Conservation (phyloP, 164 flowering plant genomes). For the Aristolochia fimbriata region DNA sequence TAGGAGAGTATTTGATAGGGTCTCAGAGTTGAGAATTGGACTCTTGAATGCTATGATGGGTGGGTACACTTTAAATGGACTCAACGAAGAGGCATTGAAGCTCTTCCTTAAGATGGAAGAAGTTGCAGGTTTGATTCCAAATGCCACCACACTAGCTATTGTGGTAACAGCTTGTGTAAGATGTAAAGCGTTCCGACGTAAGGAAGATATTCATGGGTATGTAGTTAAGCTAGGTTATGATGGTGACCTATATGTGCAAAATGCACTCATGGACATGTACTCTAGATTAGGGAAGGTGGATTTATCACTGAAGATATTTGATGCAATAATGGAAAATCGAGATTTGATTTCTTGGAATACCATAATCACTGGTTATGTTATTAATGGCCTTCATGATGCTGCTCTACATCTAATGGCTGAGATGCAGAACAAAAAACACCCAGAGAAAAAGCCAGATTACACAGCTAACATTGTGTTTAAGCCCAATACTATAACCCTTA, state of each 20-base stretch:
- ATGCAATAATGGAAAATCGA: conserved; percentile 36
- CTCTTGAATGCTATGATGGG: conserved; percentile 83
- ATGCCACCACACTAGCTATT: conserved; percentile 65
- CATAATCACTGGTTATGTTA: conserved; percentile 61
- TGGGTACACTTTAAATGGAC: conserved; percentile 54
- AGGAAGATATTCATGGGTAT: conserved; percentile 60
- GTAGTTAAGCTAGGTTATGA: conserved; percentile 52
- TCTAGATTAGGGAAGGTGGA: conserved; percentile 50
- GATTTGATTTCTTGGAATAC: conserved; percentile 83
- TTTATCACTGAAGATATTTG: conserved; percentile 40
- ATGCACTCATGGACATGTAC: conserved; percentile 83
- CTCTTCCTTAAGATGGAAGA: conserved; percentile 53
- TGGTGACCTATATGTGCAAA: conserved; percentile 49
- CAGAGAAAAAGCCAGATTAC: conserved; percentile 3
- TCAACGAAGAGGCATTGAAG: conserved; percentile 41
- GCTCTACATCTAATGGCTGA: conserved; percentile 46
- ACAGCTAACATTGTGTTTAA: conserved; percentile 13
- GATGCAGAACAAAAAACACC: conserved; percentile 31
- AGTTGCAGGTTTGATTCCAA: conserved; percentile 34
- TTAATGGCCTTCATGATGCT: conserved; percentile 35
- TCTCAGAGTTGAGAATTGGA: conserved; percentile 28
- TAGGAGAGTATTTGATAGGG: conserved; percentile 40
- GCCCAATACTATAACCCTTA: conserved; percentile 73
- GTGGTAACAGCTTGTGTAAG: conserved; percentile 63
- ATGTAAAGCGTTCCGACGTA: conserved; percentile 34